These are phyloP conservation scores for Colletotrichum sp. DNA, from an alignment of 2,329 filamentous ascomycete genomes.

Conservation along the genomic window DNA sequence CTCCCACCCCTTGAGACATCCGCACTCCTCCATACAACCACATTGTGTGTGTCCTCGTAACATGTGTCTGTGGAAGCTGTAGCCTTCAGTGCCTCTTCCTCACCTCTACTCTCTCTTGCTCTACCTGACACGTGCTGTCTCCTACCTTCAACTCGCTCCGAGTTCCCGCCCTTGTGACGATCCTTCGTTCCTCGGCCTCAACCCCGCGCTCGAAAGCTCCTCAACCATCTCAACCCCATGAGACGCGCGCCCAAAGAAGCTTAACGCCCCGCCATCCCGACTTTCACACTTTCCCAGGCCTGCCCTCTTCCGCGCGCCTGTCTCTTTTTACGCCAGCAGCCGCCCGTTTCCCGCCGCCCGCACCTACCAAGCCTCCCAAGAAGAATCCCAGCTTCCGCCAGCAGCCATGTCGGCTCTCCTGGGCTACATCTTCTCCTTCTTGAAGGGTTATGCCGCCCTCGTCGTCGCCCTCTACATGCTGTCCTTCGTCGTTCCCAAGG, in stretches of 20 bases:
- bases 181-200: conserved; percentile 1
- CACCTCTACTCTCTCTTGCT: neutral
- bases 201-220: conserved; percentile 16
- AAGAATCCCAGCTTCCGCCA: neutral
- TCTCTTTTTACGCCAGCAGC: conserved; percentile 5
- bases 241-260: conserved; percentile 16
- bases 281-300: neutral
- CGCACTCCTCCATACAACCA: neutral
- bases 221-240: conserved; percentile 2
- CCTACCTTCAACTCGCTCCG: neutral
- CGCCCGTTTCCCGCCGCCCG: neutral
- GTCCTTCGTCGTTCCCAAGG: conserved; percentile 61
- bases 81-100: neutral
- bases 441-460: conserved; percentile 56
- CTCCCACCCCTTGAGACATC: conserved; percentile 12
- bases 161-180: conserved; percentile 15
- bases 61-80: conserved; percentile 16
- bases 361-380: neutral
- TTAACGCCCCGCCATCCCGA: conserved; percentile 15
- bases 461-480: conserved; percentile 65
- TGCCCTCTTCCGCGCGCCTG: conserved; percentile 8
- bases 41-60: conserved; percentile 2
- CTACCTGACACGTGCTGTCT: neutral
- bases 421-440: conserved; percentile 49
- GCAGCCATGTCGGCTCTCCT: conserved; percentile 40